Conservation (phyloP, 257 asterid genomes). For the Fraxinus quadrangulata region DNA sequence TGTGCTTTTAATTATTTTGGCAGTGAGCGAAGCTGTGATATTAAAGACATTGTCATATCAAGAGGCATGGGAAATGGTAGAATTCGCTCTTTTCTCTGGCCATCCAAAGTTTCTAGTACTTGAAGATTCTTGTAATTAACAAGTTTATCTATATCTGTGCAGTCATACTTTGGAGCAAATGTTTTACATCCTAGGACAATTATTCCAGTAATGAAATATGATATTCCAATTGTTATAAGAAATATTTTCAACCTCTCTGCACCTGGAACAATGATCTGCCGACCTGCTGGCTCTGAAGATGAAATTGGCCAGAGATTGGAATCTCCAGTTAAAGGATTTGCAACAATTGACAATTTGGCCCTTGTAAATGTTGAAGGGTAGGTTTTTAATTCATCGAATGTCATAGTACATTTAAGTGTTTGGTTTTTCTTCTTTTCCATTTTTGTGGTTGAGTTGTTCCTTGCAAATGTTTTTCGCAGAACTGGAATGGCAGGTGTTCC, state of each 20-base stretch:
- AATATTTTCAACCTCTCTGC: constrained; percentile 94
- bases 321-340: constrained; percentile 93
- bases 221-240: constrained; percentile 96
- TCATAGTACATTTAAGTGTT: constrained; percentile 3
- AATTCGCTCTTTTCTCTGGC: constrained; percentile 8
- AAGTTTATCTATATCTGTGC: constrained; percentile 27
- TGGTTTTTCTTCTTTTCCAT: constrained; percentile 1
- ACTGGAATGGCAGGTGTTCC: constrained; percentile 99
- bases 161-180: constrained; percentile 99
- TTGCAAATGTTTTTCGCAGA: constrained; percentile 48
- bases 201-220: constrained; percentile 94
- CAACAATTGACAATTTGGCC: constrained; percentile 96
- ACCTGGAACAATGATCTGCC: constrained; percentile 90
- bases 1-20: constrained; percentile 16
- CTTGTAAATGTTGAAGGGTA: constrained; percentile 99
- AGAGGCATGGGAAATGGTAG: constrained; percentile 99
- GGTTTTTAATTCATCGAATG: constrained; percentile 27
- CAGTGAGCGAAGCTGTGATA: constrained; percentile 98
- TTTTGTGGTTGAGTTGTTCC: constrained; percentile 17
- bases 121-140: constrained; percentile 20
- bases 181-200: constrained; percentile 99
- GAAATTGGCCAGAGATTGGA: constrained; percentile 54
- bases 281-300: constrained; percentile 42
- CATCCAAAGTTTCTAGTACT: constrained; percentile 24
- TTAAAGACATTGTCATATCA: constrained; percentile 85